Evolutionary conservation across 208 protist genomes (phyloP).

Genomic region (Trypanosoma brucei): DNA sequence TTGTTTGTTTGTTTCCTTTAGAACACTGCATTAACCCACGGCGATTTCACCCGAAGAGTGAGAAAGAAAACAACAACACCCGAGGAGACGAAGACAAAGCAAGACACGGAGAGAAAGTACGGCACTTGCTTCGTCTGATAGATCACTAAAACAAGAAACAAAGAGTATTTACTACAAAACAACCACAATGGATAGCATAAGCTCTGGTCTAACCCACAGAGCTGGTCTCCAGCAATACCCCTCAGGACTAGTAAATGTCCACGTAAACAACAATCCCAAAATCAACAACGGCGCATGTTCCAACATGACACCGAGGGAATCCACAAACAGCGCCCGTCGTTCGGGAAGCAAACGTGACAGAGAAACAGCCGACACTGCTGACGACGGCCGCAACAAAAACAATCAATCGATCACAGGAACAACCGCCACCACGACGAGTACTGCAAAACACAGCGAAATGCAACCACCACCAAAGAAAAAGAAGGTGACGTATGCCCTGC

Average conservation of each 20-base stretch:
- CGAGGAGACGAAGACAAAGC: no score
- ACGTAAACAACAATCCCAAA: conserved; percentile 1
- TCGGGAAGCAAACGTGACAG: conserved; percentile 78
- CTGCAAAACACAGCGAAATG: not conserved
- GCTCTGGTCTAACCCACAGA: not conserved
- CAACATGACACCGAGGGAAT: conserved; percentile 17
- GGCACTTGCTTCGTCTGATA: no score
- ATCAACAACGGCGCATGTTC: conserved; percentile 14
- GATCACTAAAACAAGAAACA: no score
- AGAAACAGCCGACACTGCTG: conserved; percentile 23
- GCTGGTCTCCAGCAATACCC: conserved; percentile 15
- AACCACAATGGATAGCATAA: not conserved
- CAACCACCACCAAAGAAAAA: conserved; percentile 46
- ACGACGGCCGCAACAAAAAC: not conserved
- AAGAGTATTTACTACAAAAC: not conserved
- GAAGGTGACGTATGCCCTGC: conserved; percentile 81
- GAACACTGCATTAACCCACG: no score
- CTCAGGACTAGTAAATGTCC: conserved; percentile 14
- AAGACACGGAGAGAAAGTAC: no score
- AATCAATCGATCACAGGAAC: not conserved
- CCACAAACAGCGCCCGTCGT: conserved; percentile 32
- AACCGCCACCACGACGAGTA: not conserved
- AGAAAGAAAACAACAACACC: no score
- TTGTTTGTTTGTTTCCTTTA: no score
- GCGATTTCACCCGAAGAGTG: no score